Base-by-base conservation (phyloP, 2,329 filamentous ascomycete species). In the Myriangium duriaei region DNA sequence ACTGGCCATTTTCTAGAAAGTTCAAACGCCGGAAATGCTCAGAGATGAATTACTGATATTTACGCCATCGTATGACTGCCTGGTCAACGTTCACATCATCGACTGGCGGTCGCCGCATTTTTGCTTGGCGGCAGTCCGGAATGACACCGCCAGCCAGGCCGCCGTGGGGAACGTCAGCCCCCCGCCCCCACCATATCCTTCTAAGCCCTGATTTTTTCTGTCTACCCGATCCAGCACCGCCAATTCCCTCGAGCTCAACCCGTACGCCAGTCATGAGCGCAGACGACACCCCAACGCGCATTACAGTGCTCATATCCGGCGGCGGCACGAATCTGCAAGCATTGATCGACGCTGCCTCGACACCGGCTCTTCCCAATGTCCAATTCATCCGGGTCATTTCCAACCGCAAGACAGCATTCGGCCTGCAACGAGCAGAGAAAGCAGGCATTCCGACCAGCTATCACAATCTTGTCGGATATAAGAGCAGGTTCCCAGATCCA, bases 271-370 rank as follows among this genome's bases (percentile, higher is more conserved):
- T n/a, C 21, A 26, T 26, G 21, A 26, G 21, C 21, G 30, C 36
- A 15, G 15, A 31, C 15, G 7, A 12, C 2, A n/a, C 17, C 7
- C 46, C 49, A 3, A 43, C 47, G 4, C 44, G 46, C 21, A 48
- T 60, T 38, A 52, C 49, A 2, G 52, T 60, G 35, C 51, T 60
- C 53, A 79, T 79, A 57, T 81, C 76, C 34, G 79, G 82, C 57
- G 77, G 71, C 47, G 83, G 83, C 49, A 76, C 78, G 28, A 88
- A 88, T 56, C 74, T 87, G 13, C 81, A 88, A 65, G 81, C 81
- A 41, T 68, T 93, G 37, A 78, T 80, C 51, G 72, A 79, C 55
- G 71, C 71, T 42, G 60, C 62, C 38, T 51, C 47, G 15, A 56
- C 65, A 17, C 56, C 59, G 19, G 50, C 59, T 15, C 64, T 74